These are phyloP conservation scores for Rhizopogon rudus DNA, from an alignment of 768 basidiomycete species.

Conservation along the genomic window DNA sequence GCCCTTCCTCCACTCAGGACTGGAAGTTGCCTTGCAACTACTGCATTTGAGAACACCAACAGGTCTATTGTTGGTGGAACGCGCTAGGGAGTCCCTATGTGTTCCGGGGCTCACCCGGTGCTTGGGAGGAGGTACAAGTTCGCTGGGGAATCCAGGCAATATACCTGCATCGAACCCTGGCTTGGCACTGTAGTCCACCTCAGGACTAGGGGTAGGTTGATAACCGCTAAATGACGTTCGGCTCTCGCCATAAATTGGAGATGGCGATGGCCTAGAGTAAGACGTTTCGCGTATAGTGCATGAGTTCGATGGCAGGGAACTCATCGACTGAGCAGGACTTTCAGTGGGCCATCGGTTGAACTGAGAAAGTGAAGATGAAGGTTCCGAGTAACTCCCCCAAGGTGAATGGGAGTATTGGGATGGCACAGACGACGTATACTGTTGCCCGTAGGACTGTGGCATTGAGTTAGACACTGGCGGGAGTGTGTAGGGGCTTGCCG, in stretches of 20 bases:
- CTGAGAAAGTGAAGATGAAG: conserved; percentile 21
- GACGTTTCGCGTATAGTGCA: conserved; percentile 26
- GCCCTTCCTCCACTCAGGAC: conserved; percentile 91
- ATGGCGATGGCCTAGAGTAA: conserved; percentile 37
- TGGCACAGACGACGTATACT: conserved; percentile 18
- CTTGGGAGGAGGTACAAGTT: conserved; percentile 52
- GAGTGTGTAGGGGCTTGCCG: conserved; percentile 23
- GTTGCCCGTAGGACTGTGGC: conserved; percentile 19
- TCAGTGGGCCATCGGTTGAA: conserved; percentile 26
- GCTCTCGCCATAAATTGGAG: conserved; percentile 21
- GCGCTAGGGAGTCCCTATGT: conserved; percentile 39
- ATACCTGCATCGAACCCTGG: conserved; percentile 24
- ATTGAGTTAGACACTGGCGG: conserved; percentile 24
- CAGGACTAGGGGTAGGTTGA: conserved; percentile 33
- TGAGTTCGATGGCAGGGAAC: conserved; percentile 15
- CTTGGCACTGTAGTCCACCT: conserved; percentile 32
- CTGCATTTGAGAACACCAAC: conserved; percentile 68
- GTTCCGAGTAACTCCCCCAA: conserved; percentile 23
- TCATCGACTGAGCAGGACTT: conserved; percentile 24
- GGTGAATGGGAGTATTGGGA: conserved; percentile 21
- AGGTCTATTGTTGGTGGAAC: conserved; percentile 55
- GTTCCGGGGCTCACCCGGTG: conserved; percentile 52
- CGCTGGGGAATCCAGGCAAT: conserved; percentile 20
- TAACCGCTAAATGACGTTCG: conserved; percentile 32
- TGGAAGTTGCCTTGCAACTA: conserved; percentile 75